Base-by-base conservation (phyloP, 108 stramenopile species). In the Bacterosira constricta region DNA sequence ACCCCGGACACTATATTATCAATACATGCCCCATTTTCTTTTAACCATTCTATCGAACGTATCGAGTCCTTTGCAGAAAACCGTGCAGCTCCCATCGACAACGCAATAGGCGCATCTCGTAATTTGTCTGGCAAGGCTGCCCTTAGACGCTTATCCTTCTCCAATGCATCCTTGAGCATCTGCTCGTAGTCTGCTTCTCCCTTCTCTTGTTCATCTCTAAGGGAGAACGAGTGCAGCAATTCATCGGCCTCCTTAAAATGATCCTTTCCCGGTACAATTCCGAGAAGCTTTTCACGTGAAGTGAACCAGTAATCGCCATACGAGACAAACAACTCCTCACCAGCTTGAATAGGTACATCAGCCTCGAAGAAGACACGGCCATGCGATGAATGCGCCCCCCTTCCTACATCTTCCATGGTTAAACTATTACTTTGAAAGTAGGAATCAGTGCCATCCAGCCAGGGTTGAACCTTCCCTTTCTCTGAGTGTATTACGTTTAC, bases 231-330 rank as follows among this genome's bases (percentile, higher is more conserved):
- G 10, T 27, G 18, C 10, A 71, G 29, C 49, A 44, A 20, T 6
- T 62, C 51, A 60, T 68, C 53, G 51, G 81, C 77, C 30, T 45
- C 53, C 18, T 53, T 36, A 46, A 66, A 90, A 60, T 87, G 66
- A 12, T 63, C 36, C 18, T 42, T 18, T 21, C 75, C 42, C 3
- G 88, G 84, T 4, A 85, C 60, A 23, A 62, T 17, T 1, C 83
- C 87, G 26, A 84, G 18, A 20, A 23, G 13, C 2, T 47, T 13
- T 35, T 68, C 56, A 29, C 90, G 78, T 12, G 37, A 25, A 17
- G 42, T 17, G 51, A 89, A 92, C 88, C 88, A 92, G 1, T 75
- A 55, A 9, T 77, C 70, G 6, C 91, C 88, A 79, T 92, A 92
- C 23, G 39, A 4, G 10, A 75, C 79, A 62, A 90, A 93, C 6